Conservation (phyloP, 495 filamentous ascomycete genomes). For the Aspergillus bridgeri region DNA sequence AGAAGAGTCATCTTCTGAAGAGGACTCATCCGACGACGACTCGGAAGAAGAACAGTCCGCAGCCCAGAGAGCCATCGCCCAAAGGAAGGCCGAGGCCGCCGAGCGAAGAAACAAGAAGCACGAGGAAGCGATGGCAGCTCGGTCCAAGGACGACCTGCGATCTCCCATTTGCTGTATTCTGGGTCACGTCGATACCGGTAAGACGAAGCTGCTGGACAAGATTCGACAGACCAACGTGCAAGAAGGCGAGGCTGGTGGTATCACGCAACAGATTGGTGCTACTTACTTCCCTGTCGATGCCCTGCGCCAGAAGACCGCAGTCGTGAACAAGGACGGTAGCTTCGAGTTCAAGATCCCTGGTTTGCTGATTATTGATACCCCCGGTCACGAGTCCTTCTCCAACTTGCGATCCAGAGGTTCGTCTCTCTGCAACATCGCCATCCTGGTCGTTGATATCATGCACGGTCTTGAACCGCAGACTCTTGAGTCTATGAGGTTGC, state of each 20-base stretch:
- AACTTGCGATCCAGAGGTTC: slow-evolving; percentile 95
- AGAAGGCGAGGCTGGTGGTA: slow-evolving; percentile 99
- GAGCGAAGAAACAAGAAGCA: slow-evolving; percentile 83
- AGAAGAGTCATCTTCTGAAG: slow-evolving; percentile 11
- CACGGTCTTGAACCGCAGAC: slow-evolving; percentile 98
- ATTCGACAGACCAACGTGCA: slow-evolving; percentile 99
- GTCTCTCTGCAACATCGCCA: slow-evolving; percentile 98
- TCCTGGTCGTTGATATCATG: slow-evolving; percentile 99
- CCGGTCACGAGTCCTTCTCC: slow-evolving; percentile 99
- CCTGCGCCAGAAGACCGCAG: slow-evolving; percentile 82
- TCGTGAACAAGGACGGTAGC: slow-evolving; percentile 83
- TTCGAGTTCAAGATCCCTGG: slow-evolving; percentile 99
- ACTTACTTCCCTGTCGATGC: slow-evolving; percentile 99
- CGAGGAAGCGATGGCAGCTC: slow-evolving; percentile 85
- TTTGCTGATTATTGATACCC: slow-evolving; percentile 96
- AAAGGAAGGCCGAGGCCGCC: slow-evolving; percentile 84
- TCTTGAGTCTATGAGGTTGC: slow-evolving; percentile 90
- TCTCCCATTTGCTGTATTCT: slow-evolving; percentile 99
- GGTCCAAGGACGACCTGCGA: slow-evolving; percentile 90
- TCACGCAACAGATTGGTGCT: slow-evolving; percentile 99
- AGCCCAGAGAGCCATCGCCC: slow-evolving; percentile 62
- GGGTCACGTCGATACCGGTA: slow-evolving; percentile 99
- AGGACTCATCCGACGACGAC: slow-evolving; percentile 44
- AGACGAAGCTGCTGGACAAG: slow-evolving; percentile 98
- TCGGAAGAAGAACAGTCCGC: slow-evolving; percentile 69